Evolutionary conservation across 495 filamentous ascomycete species (phyloP).

Genomic region (Daldinia bambusicola): DNA sequence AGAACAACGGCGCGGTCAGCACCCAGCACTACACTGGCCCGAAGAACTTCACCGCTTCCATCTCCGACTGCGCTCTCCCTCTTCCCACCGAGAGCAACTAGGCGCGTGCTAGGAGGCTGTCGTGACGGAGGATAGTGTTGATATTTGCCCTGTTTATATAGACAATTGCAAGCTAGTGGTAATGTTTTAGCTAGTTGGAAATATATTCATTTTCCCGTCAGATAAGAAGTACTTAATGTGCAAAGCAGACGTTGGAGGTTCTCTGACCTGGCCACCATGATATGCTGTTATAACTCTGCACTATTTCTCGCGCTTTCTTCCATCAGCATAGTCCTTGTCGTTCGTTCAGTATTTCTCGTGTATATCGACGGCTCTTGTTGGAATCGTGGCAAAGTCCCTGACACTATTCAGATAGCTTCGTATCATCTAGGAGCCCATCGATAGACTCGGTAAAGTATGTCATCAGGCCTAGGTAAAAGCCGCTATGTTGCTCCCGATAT

Average conservation of each 20-base stretch:
- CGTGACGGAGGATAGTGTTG: not conserved
- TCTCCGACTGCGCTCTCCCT: not conserved
- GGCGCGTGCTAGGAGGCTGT: not conserved
- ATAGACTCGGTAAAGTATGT: not conserved
- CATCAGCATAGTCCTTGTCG: not conserved
- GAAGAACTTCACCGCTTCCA: constrained; percentile 9
- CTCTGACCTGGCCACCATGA: not conserved
- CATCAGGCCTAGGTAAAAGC: not conserved
- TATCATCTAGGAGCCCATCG: not conserved
- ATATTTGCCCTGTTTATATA: not conserved
- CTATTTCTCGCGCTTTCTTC: not conserved
- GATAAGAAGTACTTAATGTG: not conserved
- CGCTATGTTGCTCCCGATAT: not conserved
- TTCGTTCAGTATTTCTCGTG: not conserved
- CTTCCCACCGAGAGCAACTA: not conserved
- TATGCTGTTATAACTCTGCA: too few species aligned
- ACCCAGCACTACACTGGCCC: constrained; percentile 10
- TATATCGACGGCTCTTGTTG: not conserved
- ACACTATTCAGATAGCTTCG: not conserved
- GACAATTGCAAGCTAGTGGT: not conserved
- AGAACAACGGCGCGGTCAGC: constrained; percentile 8
- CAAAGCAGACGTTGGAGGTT: not conserved
- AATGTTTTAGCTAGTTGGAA: not conserved
- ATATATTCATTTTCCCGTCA: not conserved
- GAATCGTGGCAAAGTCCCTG: not conserved